Conservation (phyloP, 2,329 filamentous ascomycete genomes). For the Moelleriella libera region DNA sequence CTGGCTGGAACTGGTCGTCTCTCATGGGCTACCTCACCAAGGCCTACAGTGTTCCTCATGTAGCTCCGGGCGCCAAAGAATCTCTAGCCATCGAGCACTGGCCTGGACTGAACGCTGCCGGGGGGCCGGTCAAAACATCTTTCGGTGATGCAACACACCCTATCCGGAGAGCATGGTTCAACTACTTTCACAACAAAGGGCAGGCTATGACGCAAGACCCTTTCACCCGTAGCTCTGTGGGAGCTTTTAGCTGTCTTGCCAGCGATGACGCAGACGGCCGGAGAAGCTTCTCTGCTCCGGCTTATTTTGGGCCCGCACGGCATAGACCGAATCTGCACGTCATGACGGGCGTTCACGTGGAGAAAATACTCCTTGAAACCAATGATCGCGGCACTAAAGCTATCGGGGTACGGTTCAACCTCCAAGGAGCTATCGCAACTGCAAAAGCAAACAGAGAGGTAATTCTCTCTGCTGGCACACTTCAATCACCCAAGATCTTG, state of each 20-base stretch:
- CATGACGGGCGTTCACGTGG: neutral
- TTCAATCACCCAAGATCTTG: constrained; percentile 11
- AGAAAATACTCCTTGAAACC: constrained; percentile 14
- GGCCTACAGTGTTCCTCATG: neutral
- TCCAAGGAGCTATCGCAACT: neutral
- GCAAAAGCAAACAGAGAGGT: constrained; percentile 30
- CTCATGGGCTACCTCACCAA: constrained; percentile 1
- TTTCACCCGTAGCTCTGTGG: constrained; percentile 11
- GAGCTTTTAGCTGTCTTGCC: constrained; percentile 15
- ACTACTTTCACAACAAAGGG: constrained; percentile 17
- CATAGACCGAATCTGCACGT: constrained; percentile 9
- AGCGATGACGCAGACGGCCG: constrained; percentile 13
- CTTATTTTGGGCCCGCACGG: constrained; percentile 15
- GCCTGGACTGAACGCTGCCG: constrained; percentile 7
- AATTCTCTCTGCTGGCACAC: constrained; percentile 7
- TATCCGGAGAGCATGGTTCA: constrained; percentile 18
- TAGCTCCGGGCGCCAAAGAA: constrained; percentile 2
- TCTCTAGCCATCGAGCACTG: constrained; percentile 4
- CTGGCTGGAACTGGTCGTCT: constrained; percentile 12
- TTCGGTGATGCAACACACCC: constrained; percentile 7
- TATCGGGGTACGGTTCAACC: neutral
- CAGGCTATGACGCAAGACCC: constrained; percentile 16
- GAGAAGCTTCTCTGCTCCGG: constrained; percentile 14
- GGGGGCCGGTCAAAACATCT: neutral
- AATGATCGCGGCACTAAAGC: neutral